These are phyloP conservation scores for Ananas comosus DNA, from an alignment of 176 grass and related monocot genomes.

Conservation along the genomic window DNA sequence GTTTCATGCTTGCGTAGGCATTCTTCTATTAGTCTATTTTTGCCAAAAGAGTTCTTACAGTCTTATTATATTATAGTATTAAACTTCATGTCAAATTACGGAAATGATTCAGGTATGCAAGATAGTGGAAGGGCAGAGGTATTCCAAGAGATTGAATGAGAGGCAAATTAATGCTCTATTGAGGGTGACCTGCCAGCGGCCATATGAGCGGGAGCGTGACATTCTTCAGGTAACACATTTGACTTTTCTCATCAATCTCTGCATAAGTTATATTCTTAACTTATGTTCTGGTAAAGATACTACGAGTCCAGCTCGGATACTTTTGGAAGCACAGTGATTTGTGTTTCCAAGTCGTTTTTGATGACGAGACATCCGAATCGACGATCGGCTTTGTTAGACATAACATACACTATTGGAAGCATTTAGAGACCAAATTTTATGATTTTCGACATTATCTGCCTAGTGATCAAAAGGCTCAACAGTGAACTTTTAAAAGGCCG, in stretches of 20 bases:
- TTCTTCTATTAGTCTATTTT: background rate
- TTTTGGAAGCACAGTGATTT: no score
- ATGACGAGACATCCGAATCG: no score
- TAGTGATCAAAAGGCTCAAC: no score
- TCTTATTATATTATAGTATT: background rate
- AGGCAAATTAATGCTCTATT: slow-evolving; percentile 80
- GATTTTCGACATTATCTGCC: no score
- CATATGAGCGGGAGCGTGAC: slow-evolving; percentile 64
- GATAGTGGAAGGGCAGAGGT: slow-evolving; percentile 92
- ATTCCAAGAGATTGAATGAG: slow-evolving; percentile 84
- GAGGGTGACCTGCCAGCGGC: slow-evolving; percentile 75
- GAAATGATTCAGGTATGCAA: slow-evolving; percentile 63
- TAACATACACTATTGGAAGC: no score
- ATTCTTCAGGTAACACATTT: slow-evolving; percentile 50
- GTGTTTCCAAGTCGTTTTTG: no score
- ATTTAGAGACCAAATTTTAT: no score
- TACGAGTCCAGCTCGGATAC: no score
- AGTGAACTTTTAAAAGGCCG: no score
- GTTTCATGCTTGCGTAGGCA: background rate
- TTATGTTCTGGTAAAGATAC: no score
- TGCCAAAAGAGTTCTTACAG: background rate
- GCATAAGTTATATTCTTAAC: background rate
- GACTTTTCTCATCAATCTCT: background rate
- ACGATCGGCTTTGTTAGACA: no score
- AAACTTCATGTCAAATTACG: background rate